A percentile compares a stretch with the other conserved stretches of the same genome.
phyloP scores from a whole-genome alignment of 139 green algal species.

The Yamagishiella unicocca region DNA sequence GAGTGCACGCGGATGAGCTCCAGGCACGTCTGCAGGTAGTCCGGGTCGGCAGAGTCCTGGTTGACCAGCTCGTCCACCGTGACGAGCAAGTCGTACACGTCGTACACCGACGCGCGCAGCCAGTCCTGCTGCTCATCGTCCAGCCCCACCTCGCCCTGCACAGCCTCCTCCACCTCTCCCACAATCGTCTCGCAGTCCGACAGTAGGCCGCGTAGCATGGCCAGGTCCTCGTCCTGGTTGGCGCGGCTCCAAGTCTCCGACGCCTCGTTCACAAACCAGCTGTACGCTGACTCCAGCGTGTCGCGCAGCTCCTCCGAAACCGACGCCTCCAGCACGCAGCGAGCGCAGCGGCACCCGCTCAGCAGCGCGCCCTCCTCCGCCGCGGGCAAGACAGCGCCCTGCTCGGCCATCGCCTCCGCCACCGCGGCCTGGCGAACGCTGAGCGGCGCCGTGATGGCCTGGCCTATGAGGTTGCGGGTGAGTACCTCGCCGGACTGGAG shows the following conservation, averaged over 20 bases:
- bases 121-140: conserved; percentile 50
- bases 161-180: conserved; percentile 52
- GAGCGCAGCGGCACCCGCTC: conserved; percentile 3
- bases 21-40: conserved; percentile 42
- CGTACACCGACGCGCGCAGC: conserved; percentile 56
- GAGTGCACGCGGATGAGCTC: conserved; percentile 50
- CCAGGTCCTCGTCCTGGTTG: conserved; percentile 52
- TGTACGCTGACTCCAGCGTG: conserved; percentile 42
- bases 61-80: conserved; percentile 58
- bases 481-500: conserved; percentile 35
- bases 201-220: conserved; percentile 43
- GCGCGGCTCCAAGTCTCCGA: conserved; percentile 11
- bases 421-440: conserved; percentile 50
- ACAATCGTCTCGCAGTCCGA: conserved; percentile 39
- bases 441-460: conserved; percentile 45
- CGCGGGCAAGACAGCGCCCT: neutral
- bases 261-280: conserved; percentile 55
- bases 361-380: neutral
- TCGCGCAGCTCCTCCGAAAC: conserved; percentile 38
- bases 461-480: conserved; percentile 58
- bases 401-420: conserved; percentile 20
- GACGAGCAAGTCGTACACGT: conserved; percentile 60
- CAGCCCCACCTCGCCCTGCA: conserved; percentile 47
- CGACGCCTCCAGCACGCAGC: conserved; percentile 52
- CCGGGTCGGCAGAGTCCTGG: conserved; percentile 14